These are phyloP conservation scores for Ophiostoma perfectum DNA, from an alignment of 2,329 filamentous ascomycete genomes.

Conservation along the genomic window DNA sequence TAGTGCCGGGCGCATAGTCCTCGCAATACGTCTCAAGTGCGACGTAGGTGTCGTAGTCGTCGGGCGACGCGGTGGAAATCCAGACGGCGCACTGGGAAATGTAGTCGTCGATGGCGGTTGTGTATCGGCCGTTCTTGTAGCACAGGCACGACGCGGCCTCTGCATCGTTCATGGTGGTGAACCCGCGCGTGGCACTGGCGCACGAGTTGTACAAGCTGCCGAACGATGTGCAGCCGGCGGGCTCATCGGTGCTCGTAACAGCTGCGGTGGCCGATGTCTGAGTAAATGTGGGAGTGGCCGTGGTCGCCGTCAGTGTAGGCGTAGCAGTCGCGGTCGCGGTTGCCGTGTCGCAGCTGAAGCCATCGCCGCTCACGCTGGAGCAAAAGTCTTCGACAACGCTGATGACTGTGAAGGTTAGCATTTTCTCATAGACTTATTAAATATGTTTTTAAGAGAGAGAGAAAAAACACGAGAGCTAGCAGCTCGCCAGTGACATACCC, in stretches of 20 bases:
- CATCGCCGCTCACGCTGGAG: conserved; percentile 7
- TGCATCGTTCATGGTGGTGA: conserved; percentile 19
- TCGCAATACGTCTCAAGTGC: conserved; percentile 26
- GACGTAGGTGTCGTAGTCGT: conserved; percentile 24
- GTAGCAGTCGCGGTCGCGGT: neutral
- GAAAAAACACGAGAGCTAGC: too few species aligned
- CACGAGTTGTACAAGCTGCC: conserved; percentile 27
- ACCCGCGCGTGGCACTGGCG: conserved; percentile 18
- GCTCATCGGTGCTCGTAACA: conserved; percentile 12
- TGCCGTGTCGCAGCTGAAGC: conserved; percentile 21
- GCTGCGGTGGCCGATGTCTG: neutral
- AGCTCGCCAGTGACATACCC: neutral
- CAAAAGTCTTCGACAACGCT: conserved; percentile 21
- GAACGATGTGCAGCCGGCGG: conserved; percentile 29
- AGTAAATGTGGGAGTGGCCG: neutral
- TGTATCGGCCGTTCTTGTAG: conserved; percentile 25
- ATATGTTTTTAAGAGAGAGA: too few species aligned
- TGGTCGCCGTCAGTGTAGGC: neutral
- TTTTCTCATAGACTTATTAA: too few species aligned
- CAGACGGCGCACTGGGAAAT: conserved; percentile 27
- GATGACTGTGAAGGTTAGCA: conserved; percentile 15
- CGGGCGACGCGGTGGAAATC: conserved; percentile 25
- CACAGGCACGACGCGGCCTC: conserved; percentile 30
- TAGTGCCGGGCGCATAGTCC: conserved; percentile 11
- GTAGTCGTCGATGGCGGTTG: conserved; percentile 29